Base-by-base conservation (phyloP, 2,329 filamentous ascomycete species). In the Phaeosphaeriaceae sp. region DNA sequence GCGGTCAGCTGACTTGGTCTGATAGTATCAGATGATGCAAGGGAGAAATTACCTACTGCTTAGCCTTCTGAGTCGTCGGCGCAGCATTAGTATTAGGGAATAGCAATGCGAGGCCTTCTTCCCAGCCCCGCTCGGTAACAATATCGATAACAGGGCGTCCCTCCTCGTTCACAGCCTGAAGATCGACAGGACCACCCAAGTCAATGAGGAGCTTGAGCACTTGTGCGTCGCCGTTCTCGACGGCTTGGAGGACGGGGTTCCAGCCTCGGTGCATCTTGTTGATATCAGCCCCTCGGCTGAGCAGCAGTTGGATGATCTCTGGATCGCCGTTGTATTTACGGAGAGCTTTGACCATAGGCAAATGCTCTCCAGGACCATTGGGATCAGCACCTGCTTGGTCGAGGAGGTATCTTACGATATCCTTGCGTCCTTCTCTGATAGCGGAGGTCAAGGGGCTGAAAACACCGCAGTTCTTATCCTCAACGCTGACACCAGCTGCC, bases 391-490 rank as follows among this genome's bases (percentile, higher is more conserved):
- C 84, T 1, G 84, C 88, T 60, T 88, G 84, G 50, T 86, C 82
- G 57, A 91, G 80, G 10, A 91, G 82, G 77, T 82, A 91, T 3
- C 74, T 74, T 43, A 89, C 86, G 56, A 91, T 90, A 0, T 85
- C 83, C 47, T 83, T 85, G 65, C 83, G 82, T 24, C 86, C 80
- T 74, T 91, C 89, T 13, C 88, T 86, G 56, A 91, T 86, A 9
- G 88, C 87, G 0, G 87, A 89, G 0, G 88, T 91, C 3, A 91
- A 82, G 0, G 88, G 87, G 0, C 87, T 90, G 79, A 91, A 92
- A 50, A 91, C 89, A 54, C 89, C 89, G 21, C 88, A 89, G 69
- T 89, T 91, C 77, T 88, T 89, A 77, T 90, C 89, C 73, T 91
- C 89, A 55, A 91, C 87, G 43, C 83, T 88, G 19, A 91, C 85